Evolutionary conservation across 306 rosid genomes (phyloP).

Genomic region (Vigna hirtella): DNA sequence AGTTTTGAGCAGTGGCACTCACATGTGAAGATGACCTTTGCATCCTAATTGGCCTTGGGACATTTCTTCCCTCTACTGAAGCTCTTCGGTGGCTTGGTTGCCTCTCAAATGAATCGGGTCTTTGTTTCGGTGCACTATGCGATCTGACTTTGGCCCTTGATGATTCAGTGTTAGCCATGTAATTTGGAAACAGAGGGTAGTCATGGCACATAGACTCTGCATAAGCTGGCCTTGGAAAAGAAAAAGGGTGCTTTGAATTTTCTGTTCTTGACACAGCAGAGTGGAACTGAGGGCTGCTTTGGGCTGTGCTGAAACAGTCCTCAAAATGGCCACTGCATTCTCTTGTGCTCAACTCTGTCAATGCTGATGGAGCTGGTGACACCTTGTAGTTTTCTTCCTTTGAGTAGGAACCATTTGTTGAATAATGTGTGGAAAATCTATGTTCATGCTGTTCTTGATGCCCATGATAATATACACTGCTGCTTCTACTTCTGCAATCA

Average conservation of each 20-base stretch:
- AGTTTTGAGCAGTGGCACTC: constrained; percentile 66
- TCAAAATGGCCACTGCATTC: constrained; percentile 79
- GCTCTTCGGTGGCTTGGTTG: constrained; percentile 73
- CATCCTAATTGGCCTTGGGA: constrained; percentile 88
- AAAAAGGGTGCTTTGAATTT: constrained; percentile 58
- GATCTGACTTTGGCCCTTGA: constrained; percentile 87
- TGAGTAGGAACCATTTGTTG: constrained; percentile 46
- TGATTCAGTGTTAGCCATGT: constrained; percentile 96
- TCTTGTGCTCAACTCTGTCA: constrained; percentile 72
- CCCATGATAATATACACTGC: constrained; percentile 48
- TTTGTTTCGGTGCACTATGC: constrained; percentile 89
- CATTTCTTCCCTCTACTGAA: constrained; percentile 80
- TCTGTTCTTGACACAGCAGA: constrained; percentile 62
- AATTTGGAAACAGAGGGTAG: constrained; percentile 73
- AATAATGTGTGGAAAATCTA: constrained; percentile 46
- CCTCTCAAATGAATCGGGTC: constrained; percentile 81
- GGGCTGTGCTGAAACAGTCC: constrained; percentile 66
- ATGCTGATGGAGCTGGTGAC: constrained; percentile 73
- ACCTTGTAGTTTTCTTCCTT: constrained; percentile 64
- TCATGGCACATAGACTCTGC: constrained; percentile 68
- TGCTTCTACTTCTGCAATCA: constrained; percentile 60
- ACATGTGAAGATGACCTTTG: constrained; percentile 93
- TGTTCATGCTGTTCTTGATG: constrained; percentile 45
- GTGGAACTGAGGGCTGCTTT: constrained; percentile 78
- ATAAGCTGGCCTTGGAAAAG: constrained; percentile 68